Evolutionary conservation across 139 green algal genomes (phyloP), one percentile per base, ranked within the genome.

Genomic region (Zygnema cylindricum): DNA sequence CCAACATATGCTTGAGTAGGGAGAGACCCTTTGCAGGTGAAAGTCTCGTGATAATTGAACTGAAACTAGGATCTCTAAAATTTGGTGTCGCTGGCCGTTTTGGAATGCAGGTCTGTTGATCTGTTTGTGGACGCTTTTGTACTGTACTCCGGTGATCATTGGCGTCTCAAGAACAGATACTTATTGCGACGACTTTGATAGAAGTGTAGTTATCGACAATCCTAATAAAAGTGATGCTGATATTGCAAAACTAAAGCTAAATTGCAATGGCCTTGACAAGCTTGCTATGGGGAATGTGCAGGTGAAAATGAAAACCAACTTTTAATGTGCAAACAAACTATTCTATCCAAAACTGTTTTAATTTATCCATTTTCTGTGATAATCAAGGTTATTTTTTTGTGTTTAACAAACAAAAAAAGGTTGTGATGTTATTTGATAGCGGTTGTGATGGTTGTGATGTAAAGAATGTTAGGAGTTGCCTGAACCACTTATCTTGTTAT

Each of bases 241-340:
- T 55, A 41, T 33, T 0, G 36, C 7, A 42, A n/a, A 82, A 71
- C 55, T 63, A 16, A 63, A 73, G 30, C n/a, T 87, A 32, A 40
- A 87, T 1, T 87, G 25, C 42, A 25, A 82, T 1, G 41, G 33
- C 1, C 40, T 87, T 3, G 82, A 87, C 57, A 39, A 23, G 0
- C n/a, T 87, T 1, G n/a, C 55, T 25, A 87, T 87, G 82, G 82
- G 82, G 22, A 87, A 87, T 35, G 40, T 87, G 25, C 25, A 73
- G 57, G 57, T 73, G 30, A 25, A 73, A n/a, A n/a, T n/a, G n/a
- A n/a, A n/a, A n/a, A n/a, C n/a, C n/a, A n/a, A n/a, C n/a, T n/a
- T n/a, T n/a, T n/a, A n/a, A n/a, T n/a, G n/a, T n/a, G n/a, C n/a
- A n/a, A n/a, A n/a, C n/a, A n/a, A n/a, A n/a, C n/a, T n/a, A n/a